These are phyloP conservation scores for Blumeriella jaapii DNA, from an alignment of 2,329 filamentous ascomycete species.

Conservation along the genomic window DNA sequence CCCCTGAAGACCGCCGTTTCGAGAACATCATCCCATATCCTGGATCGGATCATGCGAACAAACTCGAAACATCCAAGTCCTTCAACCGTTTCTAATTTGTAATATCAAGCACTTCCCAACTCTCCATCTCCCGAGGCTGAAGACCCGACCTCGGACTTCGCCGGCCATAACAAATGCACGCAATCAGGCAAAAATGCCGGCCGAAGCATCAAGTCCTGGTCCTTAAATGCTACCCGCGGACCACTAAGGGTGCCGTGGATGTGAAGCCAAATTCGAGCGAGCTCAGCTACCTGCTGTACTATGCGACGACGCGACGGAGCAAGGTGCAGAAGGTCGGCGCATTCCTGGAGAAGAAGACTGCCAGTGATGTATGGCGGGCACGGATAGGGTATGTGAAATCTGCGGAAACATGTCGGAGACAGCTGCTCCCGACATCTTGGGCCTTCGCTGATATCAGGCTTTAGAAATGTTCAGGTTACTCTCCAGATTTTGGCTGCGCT, in stretches of 20 bases:
- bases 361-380: constrained; percentile 79
- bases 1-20: too few species aligned
- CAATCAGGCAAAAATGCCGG: constrained; percentile 57
- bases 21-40: too few species aligned
- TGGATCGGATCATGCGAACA: too few species aligned
- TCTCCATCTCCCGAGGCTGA: constrained; percentile 1
- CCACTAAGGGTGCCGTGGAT: constrained; percentile 80
- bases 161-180: constrained; percentile 40
- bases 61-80: too few species aligned
- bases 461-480: constrained; percentile 84
- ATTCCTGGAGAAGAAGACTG: constrained; percentile 90
- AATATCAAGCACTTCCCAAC: too few species aligned
- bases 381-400: constrained; percentile 62
- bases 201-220: constrained; percentile 96
- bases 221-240: constrained; percentile 90
- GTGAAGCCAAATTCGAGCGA: constrained; percentile 95
- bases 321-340: constrained; percentile 94
- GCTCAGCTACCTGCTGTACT: constrained; percentile 93
- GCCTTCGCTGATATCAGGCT: constrained; percentile 12
- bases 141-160: constrained; percentile 1
- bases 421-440: background rate
- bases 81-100: too few species aligned
- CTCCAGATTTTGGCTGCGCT: constrained; percentile 84
- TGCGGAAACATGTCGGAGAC: background rate
- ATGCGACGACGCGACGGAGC: constrained; percentile 84